These are phyloP conservation scores for Apiospora aurea DNA, from an alignment of 2,329 filamentous ascomycete genomes.

Conservation along the genomic window DNA sequence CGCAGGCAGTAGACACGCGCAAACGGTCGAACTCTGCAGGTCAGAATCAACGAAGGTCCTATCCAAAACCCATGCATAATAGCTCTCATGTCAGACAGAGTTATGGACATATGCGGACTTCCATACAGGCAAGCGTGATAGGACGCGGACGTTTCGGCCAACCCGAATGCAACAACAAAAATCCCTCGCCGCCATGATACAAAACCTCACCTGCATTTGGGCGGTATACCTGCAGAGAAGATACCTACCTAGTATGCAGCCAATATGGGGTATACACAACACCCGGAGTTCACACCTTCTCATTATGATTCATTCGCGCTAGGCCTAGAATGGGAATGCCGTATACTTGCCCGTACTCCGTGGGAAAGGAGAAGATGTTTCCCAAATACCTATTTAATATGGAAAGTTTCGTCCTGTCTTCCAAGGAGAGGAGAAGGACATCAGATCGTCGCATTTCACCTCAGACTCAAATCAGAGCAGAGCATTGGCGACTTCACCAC, in stretches of 20 bases:
- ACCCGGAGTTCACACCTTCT: slow-evolving; percentile 5
- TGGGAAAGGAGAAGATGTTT: neutral
- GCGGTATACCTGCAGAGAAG: neutral
- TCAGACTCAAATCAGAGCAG: neutral
- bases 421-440: neutral
- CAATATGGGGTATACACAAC: neutral
- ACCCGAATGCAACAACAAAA: neutral
- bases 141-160: neutral
- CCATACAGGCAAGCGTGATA: neutral
- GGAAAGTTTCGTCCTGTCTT: neutral
- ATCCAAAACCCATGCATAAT: neutral
- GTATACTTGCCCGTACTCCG: neutral
- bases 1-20: neutral
- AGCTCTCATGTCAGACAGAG: neutral
- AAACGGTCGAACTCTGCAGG: neutral
- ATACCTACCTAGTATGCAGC: neutral
- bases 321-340: neutral
- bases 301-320: slow-evolving; percentile 15
- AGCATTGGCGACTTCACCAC: neutral
- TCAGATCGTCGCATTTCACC: neutral
- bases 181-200: neutral
- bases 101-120: neutral
- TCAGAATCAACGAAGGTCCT: neutral
- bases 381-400: neutral
- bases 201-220: neutral